Evolutionary conservation across 441 rosid species (phyloP), one percentile per base, ranked within the genome.

Genomic region (Hura crepitans): DNA sequence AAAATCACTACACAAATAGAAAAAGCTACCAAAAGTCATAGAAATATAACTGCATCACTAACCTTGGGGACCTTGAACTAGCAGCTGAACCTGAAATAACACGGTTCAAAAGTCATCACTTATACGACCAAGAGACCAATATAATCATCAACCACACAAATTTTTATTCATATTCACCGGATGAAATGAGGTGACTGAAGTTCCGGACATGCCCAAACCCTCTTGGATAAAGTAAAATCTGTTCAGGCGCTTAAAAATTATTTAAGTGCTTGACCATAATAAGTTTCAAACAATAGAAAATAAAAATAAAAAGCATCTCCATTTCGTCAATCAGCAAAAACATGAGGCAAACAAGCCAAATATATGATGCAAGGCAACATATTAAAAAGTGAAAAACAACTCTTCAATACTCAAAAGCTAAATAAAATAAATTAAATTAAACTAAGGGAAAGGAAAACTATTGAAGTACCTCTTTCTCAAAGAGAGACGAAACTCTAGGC

Each of bases 221-320:
- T 77, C 79, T 82, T 28, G 74, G 77, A 72, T 80, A 75, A 67
- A 84, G 72, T 62, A 81, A 73, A 66, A 77, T 70, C 96, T 89
- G 78, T 25, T 73, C 65, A 75, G 58, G 74, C 5, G 20, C 43
- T 23, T 65, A 31, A 10, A 33, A 15, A 7, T 13, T 12, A 11
- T 31, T 39, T 23, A 50, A 46, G 54, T 18, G n/a, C n/a, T 27
- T 14, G 25, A 23, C 17, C 17, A 30, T 20, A 15, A 66, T 10
- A 46, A 13, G 33, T 47, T 62, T 20, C 37, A 64, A 54, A 42
- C 12, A n/a, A n/a, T n/a, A n/a, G n/a, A n/a, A n/a, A n/a, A n/a
- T n/a, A n/a, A 50, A 28, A 66, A 1, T 30, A 66, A 3, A 47
- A 65, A 49, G 28, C 59, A 50, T 30, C 46, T 10, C 65, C 18